Percentiles rank a stretch among this genome's conserved stretches.
These are phyloP conservation scores for Bonnemaisonia californica DNA, from an alignment of 31 red algal genomes.

Conservation along the genomic window DNA sequence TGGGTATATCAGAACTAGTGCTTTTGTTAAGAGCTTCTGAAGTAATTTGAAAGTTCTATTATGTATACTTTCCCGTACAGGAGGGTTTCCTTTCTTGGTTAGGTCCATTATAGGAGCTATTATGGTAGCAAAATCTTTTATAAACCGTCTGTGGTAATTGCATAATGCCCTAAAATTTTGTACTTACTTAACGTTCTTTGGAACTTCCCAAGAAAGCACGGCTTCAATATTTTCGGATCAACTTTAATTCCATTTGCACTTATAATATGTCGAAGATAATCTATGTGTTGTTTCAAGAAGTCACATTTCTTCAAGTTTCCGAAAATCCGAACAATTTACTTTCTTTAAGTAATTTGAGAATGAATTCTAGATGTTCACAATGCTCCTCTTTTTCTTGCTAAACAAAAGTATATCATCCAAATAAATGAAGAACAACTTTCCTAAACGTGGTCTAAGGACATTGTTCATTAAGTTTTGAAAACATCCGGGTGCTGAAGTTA, in stretches of 20 bases:
- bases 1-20: background rate
- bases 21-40: slow-evolving; percentile 14
- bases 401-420: slow-evolving; percentile 42
- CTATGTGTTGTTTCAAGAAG: slow-evolving; percentile 21
- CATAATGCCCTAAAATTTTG: slow-evolving; percentile 34
- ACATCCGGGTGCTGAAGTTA: slow-evolving; percentile 4
- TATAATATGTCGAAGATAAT: slow-evolving; percentile 35
- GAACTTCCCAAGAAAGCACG: slow-evolving; percentile 11
- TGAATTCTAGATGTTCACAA: background rate
- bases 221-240: slow-evolving; percentile 29
- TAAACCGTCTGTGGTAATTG: slow-evolving; percentile 60
- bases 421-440: slow-evolving; percentile 12
- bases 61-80: background rate
- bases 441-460: too few relatives aligned
- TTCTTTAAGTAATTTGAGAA: slow-evolving; percentile 4
- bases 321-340: background rate
- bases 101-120: slow-evolving; percentile 18
- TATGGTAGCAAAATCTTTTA: slow-evolving; percentile 37
- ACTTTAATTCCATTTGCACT: slow-evolving; percentile 1
- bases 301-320: slow-evolving; percentile 14
- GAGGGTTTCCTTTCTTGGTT: slow-evolving; percentile 9
- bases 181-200: slow-evolving; percentile 15
- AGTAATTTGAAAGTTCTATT: background rate
- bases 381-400: slow-evolving; percentile 31
- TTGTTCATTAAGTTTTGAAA: too few relatives aligned